Conservation (phyloP, 2,329 filamentous ascomycete genomes). For the Colletotrichum lini region DNA sequence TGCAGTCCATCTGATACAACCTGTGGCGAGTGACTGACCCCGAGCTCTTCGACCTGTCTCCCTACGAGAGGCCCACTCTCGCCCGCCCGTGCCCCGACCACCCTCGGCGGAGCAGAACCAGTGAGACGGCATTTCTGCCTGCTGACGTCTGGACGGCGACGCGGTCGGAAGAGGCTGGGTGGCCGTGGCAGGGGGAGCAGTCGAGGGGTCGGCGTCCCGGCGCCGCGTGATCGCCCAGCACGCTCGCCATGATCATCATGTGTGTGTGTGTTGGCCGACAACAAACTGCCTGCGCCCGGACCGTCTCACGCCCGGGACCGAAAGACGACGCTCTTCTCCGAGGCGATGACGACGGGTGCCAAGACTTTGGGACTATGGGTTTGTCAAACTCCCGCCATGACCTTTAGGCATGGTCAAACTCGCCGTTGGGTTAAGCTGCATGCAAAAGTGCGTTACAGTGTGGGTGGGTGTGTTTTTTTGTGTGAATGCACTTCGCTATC, state of each 20-base stretch:
- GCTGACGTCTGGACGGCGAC: slow-evolving; percentile 1
- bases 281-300: not conserved
- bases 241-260: not conserved
- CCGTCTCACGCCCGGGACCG: slow-evolving; percentile 4
- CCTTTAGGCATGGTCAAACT: slow-evolving; percentile 28
- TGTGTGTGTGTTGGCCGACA: slow-evolving; percentile 7
- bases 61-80: slow-evolving; percentile 6
- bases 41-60: not conserved
- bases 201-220: slow-evolving; percentile 12
- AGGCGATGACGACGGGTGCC: slow-evolving; percentile 16
- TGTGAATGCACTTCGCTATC: not conserved
- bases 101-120: slow-evolving; percentile 3
- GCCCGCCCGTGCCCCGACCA: not conserved
- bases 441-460: not conserved
- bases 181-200: not conserved
- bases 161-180: slow-evolving; percentile 21
- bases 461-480: not conserved
- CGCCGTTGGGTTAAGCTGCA: slow-evolving; percentile 6
- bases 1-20: not conserved
- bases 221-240: slow-evolving; percentile 13
- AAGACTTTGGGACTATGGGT: slow-evolving; percentile 6
- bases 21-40: slow-evolving; percentile 13
- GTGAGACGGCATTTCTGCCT: not conserved
- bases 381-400: slow-evolving; percentile 34
- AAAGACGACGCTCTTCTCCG: slow-evolving; percentile 8